Conservation (phyloP, 2,329 filamentous ascomycete species). For the Scedosporium aurantiacum region DNA sequence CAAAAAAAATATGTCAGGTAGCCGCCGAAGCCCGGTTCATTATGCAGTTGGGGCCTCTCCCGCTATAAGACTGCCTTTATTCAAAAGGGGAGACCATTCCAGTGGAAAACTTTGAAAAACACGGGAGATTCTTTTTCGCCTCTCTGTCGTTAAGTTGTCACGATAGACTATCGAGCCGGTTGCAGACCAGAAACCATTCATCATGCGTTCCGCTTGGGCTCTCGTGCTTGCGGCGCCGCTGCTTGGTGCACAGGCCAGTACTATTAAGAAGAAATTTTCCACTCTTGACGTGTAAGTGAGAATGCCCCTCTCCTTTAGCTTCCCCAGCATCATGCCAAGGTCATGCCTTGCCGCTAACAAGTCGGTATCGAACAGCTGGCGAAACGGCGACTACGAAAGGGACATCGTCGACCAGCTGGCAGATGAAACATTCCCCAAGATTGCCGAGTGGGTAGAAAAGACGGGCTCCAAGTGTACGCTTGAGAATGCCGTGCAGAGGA, state of each 20-base stretch:
- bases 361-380: background rate
- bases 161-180: background rate
- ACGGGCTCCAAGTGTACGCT: slow-evolving; percentile 9
- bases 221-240: background rate
- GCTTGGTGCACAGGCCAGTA: background rate
- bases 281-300: background rate
- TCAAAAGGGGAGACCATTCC: background rate
- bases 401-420: slow-evolving; percentile 10
- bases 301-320: too few relatives aligned
- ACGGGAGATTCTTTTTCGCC: too few relatives aligned
- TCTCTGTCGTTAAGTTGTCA: too few relatives aligned
- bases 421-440: slow-evolving; percentile 9
- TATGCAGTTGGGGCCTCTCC: background rate
- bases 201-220: background rate
- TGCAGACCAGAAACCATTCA: background rate
- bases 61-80: background rate
- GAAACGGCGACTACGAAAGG: background rate
- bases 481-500: slow-evolving; percentile 8
- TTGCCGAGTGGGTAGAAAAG: slow-evolving; percentile 8
- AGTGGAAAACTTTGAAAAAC: background rate
- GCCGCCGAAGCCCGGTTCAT: background rate
- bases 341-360: background rate
- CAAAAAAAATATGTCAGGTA: background rate
- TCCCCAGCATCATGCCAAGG: too few relatives aligned
- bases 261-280: background rate